Evolutionary conservation across 2,329 filamentous ascomycete genomes (phyloP).

Genomic region (Pyricularia sp.): DNA sequence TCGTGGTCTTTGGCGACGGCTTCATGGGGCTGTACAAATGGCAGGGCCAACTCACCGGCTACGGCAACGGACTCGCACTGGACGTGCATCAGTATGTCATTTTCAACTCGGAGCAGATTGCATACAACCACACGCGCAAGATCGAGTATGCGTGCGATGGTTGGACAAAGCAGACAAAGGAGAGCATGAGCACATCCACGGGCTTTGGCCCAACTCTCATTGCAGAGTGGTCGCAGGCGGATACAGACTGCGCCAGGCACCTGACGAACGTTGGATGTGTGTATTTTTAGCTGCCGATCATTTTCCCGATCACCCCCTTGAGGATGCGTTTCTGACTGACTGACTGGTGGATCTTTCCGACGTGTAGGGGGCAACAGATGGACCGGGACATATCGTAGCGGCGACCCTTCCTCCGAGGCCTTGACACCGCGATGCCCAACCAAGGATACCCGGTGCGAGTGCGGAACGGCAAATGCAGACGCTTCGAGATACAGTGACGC

Average conservation of each 20-base stretch:
- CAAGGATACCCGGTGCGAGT: slow-evolving; percentile 57
- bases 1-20: slow-evolving; percentile 84
- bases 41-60: slow-evolving; percentile 69
- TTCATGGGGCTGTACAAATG: slow-evolving; percentile 89
- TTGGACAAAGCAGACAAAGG: slow-evolving; percentile 72
- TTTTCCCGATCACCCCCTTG: not conserved
- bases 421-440: slow-evolving; percentile 67
- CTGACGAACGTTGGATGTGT: slow-evolving; percentile 76
- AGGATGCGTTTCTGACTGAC: not conserved
- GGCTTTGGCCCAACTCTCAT: slow-evolving; percentile 92
- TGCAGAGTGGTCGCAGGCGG: slow-evolving; percentile 95
- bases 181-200: slow-evolving; percentile 61
- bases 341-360: not conserved
- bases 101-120: slow-evolving; percentile 85
- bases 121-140: slow-evolving; percentile 72
- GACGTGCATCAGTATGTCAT: slow-evolving; percentile 98
- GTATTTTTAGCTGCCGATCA: not conserved
- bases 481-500: slow-evolving; percentile 53
- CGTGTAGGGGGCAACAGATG: slow-evolving; percentile 64
- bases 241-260: slow-evolving; percentile 83
- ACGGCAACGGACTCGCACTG: slow-evolving; percentile 63
- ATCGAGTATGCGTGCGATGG: slow-evolving; percentile 78
- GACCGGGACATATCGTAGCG: slow-evolving; percentile 75
- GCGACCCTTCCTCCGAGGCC: slow-evolving; percentile 50
- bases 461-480: slow-evolving; percentile 66